Percentiles rank a stretch among this genome's conserved stretches.
Evolutionary conservation across 1,139 yeast species (phyloP).

Genomic region (Debaryomyces psychrophilus): DNA sequence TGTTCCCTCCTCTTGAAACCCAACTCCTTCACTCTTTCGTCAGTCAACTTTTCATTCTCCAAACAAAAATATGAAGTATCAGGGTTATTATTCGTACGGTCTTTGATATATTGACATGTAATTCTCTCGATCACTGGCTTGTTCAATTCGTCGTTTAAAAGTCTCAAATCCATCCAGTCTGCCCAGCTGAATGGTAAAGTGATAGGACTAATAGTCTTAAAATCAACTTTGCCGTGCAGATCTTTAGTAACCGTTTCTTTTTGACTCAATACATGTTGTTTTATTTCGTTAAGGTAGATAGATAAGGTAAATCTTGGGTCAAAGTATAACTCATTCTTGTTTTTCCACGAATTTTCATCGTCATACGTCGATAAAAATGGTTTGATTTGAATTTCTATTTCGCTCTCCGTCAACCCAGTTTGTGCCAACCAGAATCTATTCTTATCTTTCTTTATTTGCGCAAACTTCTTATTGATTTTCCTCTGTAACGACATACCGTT

Average conservation of each 20-base stretch:
- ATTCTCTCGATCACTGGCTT: constrained; percentile 23
- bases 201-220: constrained; percentile 23
- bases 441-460: constrained; percentile 20
- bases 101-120: constrained; percentile 25
- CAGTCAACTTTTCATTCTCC: constrained; percentile 22
- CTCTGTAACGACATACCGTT: constrained; percentile 11
- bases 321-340: constrained; percentile 26
- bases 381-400: constrained; percentile 15
- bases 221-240: constrained; percentile 10
- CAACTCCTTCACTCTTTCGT: constrained; percentile 24
- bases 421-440: constrained; percentile 28
- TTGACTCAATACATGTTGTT: constrained; percentile 18
- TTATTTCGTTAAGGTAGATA: constrained; percentile 35
- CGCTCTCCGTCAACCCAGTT: constrained; percentile 24
- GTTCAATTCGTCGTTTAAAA: constrained; percentile 23
- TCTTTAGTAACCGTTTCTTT: not conserved
- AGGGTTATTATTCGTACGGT: constrained; percentile 25
- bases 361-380: constrained; percentile 21
- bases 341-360: constrained; percentile 23
- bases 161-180: constrained; percentile 33
- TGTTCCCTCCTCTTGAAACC: constrained; percentile 27
- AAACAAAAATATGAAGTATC: constrained; percentile 26
- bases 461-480: constrained; percentile 16
- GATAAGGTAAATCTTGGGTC: constrained; percentile 48
- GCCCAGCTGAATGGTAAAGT: constrained; percentile 35